Evolutionary conservation across 345 rosid species (phyloP).

Genomic region (Syzygium aromaticum): DNA sequence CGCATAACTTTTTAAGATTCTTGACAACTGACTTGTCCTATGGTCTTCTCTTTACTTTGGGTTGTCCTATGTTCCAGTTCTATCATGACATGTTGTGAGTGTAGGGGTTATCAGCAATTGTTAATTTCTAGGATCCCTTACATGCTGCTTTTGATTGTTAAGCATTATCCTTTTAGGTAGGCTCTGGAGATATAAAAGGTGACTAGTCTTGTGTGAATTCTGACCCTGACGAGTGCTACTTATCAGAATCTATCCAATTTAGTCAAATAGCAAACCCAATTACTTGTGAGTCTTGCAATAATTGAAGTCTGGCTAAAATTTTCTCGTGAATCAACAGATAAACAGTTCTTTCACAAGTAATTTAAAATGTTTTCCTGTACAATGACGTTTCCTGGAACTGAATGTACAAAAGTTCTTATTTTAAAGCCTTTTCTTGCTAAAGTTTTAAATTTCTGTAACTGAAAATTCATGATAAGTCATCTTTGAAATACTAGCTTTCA

Average conservation of each 20-base stretch:
- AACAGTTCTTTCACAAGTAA: background rate
- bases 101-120: background rate
- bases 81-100: background rate
- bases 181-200: background rate
- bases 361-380: background rate
- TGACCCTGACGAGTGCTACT: background rate
- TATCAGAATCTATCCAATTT: background rate
- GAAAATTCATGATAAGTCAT: background rate
- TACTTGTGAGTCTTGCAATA: background rate
- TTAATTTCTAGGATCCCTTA: background rate
- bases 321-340: background rate
- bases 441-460: background rate
- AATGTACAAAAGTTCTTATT: background rate
- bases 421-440: background rate
- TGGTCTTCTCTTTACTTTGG: background rate
- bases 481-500: background rate
- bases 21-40: background rate
- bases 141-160: background rate
- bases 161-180: background rate
- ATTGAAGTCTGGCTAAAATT: background rate
- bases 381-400: background rate
- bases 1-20: background rate
- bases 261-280: background rate
- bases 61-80: background rate
- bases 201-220: background rate